phyloP scores from a whole-genome alignment of 768 basidiomycete species.

The Lactifluus piperatus region DNA sequence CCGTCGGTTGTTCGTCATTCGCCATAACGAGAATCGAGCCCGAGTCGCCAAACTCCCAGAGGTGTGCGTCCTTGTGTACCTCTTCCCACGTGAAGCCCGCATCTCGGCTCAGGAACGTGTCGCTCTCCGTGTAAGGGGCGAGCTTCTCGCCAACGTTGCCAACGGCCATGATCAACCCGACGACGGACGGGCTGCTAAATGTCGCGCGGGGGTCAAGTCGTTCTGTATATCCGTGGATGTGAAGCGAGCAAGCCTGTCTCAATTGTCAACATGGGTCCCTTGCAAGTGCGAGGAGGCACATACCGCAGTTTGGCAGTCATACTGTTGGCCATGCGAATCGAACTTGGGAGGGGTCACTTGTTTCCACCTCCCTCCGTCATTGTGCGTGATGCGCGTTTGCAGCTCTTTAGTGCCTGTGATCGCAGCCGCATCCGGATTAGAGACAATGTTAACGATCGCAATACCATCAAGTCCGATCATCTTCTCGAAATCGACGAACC shows the following conservation, averaged over 20 bases:
- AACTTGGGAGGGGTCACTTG: slow-evolving; percentile 58
- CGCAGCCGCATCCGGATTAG: slow-evolving; percentile 68
- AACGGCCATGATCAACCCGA: slow-evolving; percentile 91
- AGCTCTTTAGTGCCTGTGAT: slow-evolving; percentile 66
- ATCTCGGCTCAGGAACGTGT: slow-evolving; percentile 94
- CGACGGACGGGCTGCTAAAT: slow-evolving; percentile 85
- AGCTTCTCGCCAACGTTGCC: slow-evolving; percentile 89
- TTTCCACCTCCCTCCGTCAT: slow-evolving; percentile 95
- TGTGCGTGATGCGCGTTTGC: slow-evolving; percentile 88
- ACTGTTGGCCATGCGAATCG: slow-evolving; percentile 70
- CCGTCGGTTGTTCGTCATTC: slow-evolving; percentile 91
- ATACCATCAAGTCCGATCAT: slow-evolving; percentile 94
- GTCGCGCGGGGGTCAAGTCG: slow-evolving; percentile 85
- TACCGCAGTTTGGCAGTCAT: slow-evolving; percentile 65
- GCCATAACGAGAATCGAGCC: slow-evolving; percentile 90
- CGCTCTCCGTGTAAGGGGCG: slow-evolving; percentile 73
- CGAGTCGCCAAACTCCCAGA: slow-evolving; percentile 98
- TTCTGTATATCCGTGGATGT: slow-evolving; percentile 95
- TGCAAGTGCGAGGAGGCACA: slow-evolving; percentile 11
- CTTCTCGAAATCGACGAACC: slow-evolving; percentile 97
- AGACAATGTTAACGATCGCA: slow-evolving; percentile 84
- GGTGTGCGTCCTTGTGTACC: slow-evolving; percentile 94
- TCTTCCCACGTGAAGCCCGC: slow-evolving; percentile 98
- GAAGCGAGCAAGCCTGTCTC: slow-evolving; percentile 71
- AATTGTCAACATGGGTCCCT: not conserved